These are phyloP conservation scores for Cystofilobasidium capitatum DNA, from an alignment of 768 basidiomycete species.

Conservation along the genomic window DNA sequence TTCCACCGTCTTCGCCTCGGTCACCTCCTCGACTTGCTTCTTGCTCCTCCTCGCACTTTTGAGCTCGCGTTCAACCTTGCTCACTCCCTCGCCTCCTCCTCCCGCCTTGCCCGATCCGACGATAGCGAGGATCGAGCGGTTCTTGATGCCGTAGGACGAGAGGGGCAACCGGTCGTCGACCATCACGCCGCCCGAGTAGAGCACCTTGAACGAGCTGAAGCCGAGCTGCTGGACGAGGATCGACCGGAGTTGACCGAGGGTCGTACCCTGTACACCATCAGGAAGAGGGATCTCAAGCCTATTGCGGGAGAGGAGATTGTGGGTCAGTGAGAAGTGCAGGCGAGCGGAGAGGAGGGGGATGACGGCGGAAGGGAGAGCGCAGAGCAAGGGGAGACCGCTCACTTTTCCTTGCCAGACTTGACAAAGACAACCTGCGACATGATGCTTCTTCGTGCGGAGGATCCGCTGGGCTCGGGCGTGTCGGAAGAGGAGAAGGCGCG, in stretches of 20 bases:
- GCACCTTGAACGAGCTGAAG: conserved; percentile 62
- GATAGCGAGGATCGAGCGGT: conserved; percentile 60
- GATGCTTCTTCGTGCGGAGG: conserved; percentile 10
- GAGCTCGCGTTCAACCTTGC: conserved; percentile 24
- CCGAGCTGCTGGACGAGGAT: conserved; percentile 53
- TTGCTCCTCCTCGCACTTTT: conserved; percentile 28
- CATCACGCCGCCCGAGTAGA: conserved; percentile 84
- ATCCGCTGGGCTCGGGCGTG: not conserved
- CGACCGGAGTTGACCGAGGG: conserved; percentile 51
- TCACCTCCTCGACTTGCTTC: conserved; percentile 31
- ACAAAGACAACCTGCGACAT: conserved; percentile 27
- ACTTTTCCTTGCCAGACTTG: conserved; percentile 35
- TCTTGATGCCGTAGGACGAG: conserved; percentile 62
- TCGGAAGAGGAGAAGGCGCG: conserved; percentile 11
- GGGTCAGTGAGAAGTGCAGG: conserved; percentile 22
- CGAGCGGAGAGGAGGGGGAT: conserved; percentile 4
- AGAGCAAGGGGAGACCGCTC: conserved; percentile 16
- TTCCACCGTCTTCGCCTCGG: conserved; percentile 48
- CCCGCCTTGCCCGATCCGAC: conserved; percentile 43
- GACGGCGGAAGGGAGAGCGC: not conserved
- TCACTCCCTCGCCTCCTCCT: conserved; percentile 15
- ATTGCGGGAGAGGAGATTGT: conserved; percentile 13
- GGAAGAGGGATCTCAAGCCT: conserved; percentile 53
- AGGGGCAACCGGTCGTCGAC: conserved; percentile 63
- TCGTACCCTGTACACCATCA: conserved; percentile 45